Evolutionary conservation across 2,329 filamentous ascomycete genomes (phyloP).

Genomic region (Colletotrichum shisoi): DNA sequence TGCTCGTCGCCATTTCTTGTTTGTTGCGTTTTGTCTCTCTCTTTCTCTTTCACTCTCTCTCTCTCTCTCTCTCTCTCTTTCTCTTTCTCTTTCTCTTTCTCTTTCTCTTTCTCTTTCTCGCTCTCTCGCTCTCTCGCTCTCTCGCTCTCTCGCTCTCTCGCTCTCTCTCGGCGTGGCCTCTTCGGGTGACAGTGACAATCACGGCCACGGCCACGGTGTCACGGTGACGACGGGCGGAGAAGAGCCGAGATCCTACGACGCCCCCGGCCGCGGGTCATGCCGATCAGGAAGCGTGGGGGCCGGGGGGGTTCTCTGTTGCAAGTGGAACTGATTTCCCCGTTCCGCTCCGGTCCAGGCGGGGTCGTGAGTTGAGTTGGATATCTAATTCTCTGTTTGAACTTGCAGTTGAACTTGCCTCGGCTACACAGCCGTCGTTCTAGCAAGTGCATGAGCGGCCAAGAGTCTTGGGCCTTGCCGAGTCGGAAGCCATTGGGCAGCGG

Average conservation of each 20-base stretch:
- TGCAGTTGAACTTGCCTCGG: neutral
- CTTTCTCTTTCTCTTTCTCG: too few species aligned
- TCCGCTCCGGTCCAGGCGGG: too few species aligned
- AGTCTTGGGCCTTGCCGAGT: constrained; percentile 16
- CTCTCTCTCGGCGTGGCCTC: neutral
- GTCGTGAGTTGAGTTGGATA: too few species aligned
- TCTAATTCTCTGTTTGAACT: too few species aligned
- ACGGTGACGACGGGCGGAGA: neutral
- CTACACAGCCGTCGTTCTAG: neutral
- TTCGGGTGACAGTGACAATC: too few species aligned
- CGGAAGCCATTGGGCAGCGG: constrained; percentile 2
- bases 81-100: too few species aligned
- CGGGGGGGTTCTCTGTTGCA: neutral
- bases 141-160: too few species aligned
- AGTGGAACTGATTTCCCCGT: too few species aligned
- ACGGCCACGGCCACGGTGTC: too few species aligned
- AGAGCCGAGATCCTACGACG: neutral
- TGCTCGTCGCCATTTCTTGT: constrained; percentile 12
- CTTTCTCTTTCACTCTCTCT: too few species aligned
- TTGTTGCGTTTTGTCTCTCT: neutral
- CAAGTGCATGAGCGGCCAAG: constrained; percentile 5
- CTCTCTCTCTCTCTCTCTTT: too few species aligned
- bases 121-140: too few species aligned
- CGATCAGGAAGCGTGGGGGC: neutral
- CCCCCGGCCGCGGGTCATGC: neutral